Base-by-base conservation (phyloP, 352 stramenopile genomes). In the Phytophthora palmivora region DNA sequence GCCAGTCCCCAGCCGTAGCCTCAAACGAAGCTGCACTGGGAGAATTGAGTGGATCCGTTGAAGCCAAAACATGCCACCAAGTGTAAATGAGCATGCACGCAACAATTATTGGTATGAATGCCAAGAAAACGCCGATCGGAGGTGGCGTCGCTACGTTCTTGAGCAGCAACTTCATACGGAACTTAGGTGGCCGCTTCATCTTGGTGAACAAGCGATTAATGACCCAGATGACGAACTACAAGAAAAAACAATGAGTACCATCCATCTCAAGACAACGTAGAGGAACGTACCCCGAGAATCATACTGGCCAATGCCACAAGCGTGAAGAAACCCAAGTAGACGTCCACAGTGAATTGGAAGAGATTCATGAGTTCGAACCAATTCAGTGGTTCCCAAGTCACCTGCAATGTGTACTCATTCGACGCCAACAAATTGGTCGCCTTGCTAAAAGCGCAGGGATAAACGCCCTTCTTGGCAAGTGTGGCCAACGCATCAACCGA, bases 321-420 rank as follows among this genome's bases (percentile, higher is more conserved):
- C 10, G 81, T 91, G 65, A 98, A 99, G 52, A 98, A 97, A 7
- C 97, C 67, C 12, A 98, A 73, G 60, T 99, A 99, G 3, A 99
- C 88, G 57, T 94, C 84, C 21, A 88, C 82, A 0, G 84, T 89
- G 65, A 99, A 99, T 72, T 98, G 89, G 67, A 99, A 99, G 7
- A 84, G 72, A 60, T 99, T 99, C 47, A 99, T 89, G 39, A 99
- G 78, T 53, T 95, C 87, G 44, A 97, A 97, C 95, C 95, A 99
- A 37, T 76, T 66, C 1, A 98, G 72, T n/a, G 94, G 77, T 32
- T 88, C 79, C 78, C 91, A 98, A 2, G 76, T 84, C 3, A 99
- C 79, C 41, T 96, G 79, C 46, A 99, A 67, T 19, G 75, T 70
- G 66, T 98, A 98, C 9, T 73, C 76, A 4, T 75, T 79, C 0